Conservation (phyloP, 352 stramenopile genomes). For the Stephanocyclus meneghinianus region DNA sequence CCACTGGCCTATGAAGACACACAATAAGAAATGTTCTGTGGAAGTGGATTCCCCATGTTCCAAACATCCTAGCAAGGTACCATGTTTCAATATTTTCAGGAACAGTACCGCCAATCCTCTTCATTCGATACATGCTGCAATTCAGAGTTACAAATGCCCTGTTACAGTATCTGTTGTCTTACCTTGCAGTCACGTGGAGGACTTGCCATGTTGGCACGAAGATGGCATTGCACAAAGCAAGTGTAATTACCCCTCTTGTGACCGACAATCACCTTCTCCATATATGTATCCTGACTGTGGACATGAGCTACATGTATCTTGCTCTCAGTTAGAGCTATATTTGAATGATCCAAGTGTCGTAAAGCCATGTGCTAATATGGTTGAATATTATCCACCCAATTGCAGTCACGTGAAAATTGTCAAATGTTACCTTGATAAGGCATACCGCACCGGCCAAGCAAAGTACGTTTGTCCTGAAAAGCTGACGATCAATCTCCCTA, state of each 20-base stretch:
- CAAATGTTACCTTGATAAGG: constrained; percentile 78
- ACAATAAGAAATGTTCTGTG: constrained; percentile 80
- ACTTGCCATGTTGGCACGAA: constrained; percentile 74
- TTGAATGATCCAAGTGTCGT: constrained; percentile 54
- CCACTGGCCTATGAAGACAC: constrained; percentile 80
- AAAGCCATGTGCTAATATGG: constrained; percentile 68
- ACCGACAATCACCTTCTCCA: constrained; percentile 74
- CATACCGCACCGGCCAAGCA: constrained; percentile 40
- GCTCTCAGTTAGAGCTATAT: constrained; percentile 78
- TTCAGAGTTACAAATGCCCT: constrained; percentile 80
- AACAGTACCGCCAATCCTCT: not conserved
- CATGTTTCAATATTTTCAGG: constrained; percentile 76
- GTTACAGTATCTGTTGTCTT: constrained; percentile 75
- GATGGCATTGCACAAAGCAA: constrained; percentile 60
- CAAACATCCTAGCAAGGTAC: constrained; percentile 71
- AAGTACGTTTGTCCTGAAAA: constrained; percentile 79
- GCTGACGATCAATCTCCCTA: constrained; percentile 72
- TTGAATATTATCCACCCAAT: constrained; percentile 76
- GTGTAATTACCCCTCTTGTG: constrained; percentile 74
- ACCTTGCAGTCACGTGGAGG: constrained; percentile 80
- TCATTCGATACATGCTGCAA: constrained; percentile 58
- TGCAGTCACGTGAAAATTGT: constrained; percentile 82
- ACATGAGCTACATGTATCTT: constrained; percentile 80
- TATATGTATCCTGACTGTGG: constrained; percentile 84
- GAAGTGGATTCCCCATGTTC: constrained; percentile 81